Percentiles rank a stretch among this genome's conserved stretches.
Conservation (phyloP, 306 rosid species). For the Dryas alaskensis region DNA sequence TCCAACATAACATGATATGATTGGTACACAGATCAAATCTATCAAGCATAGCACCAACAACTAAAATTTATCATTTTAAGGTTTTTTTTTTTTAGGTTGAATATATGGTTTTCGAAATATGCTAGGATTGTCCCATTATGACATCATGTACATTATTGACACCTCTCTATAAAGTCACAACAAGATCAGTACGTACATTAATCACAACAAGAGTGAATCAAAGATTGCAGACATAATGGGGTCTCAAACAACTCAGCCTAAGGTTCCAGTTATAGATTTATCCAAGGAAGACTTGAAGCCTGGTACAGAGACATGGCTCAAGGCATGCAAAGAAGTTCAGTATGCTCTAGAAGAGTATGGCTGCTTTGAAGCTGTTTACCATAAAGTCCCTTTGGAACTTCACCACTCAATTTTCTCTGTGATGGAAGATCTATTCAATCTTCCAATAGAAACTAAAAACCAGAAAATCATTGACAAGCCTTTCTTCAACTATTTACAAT, state of each 20-base stretch:
- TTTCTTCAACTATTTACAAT: constrained; percentile 14
- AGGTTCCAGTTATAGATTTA: constrained; percentile 45
- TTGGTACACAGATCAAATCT: too few species aligned
- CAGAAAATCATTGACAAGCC: constrained; percentile 42
- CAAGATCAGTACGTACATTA: too few species aligned
- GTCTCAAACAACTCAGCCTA: constrained; percentile 21
- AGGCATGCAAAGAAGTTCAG: constrained; percentile 33
- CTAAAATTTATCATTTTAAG: too few species aligned
- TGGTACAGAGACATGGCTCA: constrained; percentile 49
- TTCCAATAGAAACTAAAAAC: constrained; percentile 46
- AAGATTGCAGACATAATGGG: constrained; percentile 30
- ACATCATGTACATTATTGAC: too few species aligned
- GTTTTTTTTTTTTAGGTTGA: too few species aligned
- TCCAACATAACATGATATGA: too few species aligned
- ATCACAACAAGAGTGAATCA: too few species aligned
- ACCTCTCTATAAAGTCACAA: too few species aligned
- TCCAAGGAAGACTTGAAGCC: constrained; percentile 31
- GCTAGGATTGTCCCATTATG: too few species aligned
- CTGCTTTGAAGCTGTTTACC: constrained; percentile 41
- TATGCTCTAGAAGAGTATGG: constrained; percentile 58
- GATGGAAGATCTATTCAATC: constrained; percentile 42
- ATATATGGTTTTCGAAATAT: too few species aligned
- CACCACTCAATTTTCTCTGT: constrained; percentile 37
- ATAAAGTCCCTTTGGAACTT: constrained; percentile 38
- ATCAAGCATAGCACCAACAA: too few species aligned